Conservation (phyloP, 2,329 filamentous ascomycete species). For the Fusarium dlaminii region DNA sequence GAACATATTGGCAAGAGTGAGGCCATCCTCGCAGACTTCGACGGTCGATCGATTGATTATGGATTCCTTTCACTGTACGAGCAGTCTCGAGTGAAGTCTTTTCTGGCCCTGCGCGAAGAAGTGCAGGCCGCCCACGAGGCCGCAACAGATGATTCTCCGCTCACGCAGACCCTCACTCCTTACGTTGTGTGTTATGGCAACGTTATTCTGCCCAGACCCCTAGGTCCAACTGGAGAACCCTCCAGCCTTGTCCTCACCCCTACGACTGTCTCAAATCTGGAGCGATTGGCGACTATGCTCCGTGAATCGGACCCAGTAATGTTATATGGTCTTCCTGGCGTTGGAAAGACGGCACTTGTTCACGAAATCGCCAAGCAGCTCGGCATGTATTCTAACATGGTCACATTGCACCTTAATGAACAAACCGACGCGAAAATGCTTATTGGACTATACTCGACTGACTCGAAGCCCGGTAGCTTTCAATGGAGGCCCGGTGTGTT, state of each 20-base stretch:
- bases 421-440: slow-evolving; percentile 98
- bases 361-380: slow-evolving; percentile 84
- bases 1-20: slow-evolving; percentile 70
- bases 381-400: slow-evolving; percentile 82
- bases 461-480: slow-evolving; percentile 87
- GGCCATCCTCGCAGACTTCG: slow-evolving; percentile 75
- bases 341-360: slow-evolving; percentile 88
- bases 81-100: slow-evolving; percentile 60
- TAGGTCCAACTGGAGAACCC: slow-evolving; percentile 56
- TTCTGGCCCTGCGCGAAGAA: slow-evolving; percentile 55
- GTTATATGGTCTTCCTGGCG: slow-evolving; percentile 83
- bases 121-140: slow-evolving; percentile 40
- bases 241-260: slow-evolving; percentile 72
- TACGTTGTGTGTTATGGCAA: slow-evolving; percentile 72
- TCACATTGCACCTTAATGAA: slow-evolving; percentile 95
- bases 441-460: slow-evolving; percentile 92
- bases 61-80: slow-evolving; percentile 73
- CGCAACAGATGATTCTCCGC: slow-evolving; percentile 13
- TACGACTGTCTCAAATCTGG: slow-evolving; percentile 78
- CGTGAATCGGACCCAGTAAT: slow-evolving; percentile 77
- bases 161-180: slow-evolving; percentile 61
- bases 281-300: slow-evolving; percentile 73
- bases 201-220: slow-evolving; percentile 73
- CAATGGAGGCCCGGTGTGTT: slow-evolving; percentile 92
- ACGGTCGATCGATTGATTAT: slow-evolving; percentile 81